Conservation (phyloP, 2,329 filamentous ascomycete species). For the Colletotrichum agaves region DNA sequence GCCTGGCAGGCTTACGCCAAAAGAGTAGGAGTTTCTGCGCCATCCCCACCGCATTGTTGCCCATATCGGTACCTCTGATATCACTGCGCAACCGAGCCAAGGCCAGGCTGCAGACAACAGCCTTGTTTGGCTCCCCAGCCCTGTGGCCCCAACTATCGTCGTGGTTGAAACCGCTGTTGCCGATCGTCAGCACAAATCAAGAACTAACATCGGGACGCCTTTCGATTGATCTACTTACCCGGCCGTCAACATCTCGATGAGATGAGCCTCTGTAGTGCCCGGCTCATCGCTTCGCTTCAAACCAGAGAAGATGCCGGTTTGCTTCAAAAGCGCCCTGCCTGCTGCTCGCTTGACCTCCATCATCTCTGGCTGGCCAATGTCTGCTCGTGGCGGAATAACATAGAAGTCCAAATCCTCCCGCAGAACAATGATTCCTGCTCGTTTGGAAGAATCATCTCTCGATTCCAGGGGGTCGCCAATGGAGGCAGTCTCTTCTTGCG, state of each 20-base stretch:
- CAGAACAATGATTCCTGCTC: constrained; percentile 96
- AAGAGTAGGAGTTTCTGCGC: constrained; percentile 97
- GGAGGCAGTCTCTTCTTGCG: constrained; percentile 70
- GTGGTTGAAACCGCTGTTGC: constrained; percentile 87
- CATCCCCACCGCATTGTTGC: constrained; percentile 91
- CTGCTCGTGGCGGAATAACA: constrained; percentile 85
- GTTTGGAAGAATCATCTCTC: constrained; percentile 83
- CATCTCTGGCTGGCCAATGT: constrained; percentile 91
- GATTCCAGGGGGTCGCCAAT: constrained; percentile 77
- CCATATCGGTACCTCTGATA: constrained; percentile 80
- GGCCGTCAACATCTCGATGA: constrained; percentile 99
- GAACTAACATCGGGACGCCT: neutral
- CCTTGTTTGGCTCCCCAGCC: constrained; percentile 97
- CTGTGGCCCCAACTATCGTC: constrained; percentile 96
- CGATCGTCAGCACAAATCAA: constrained; percentile 20
- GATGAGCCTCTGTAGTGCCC: constrained; percentile 95
- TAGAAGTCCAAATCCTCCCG: constrained; percentile 98
- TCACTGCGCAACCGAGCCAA: constrained; percentile 93
- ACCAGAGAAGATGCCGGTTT: constrained; percentile 96
- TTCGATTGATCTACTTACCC: constrained; percentile 71
- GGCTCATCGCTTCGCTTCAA: constrained; percentile 94
- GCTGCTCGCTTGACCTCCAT: constrained; percentile 95
- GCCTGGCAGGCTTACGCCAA: constrained; percentile 94
- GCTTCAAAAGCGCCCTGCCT: constrained; percentile 83
- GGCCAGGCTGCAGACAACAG: constrained; percentile 96